Evolutionary conservation across 768 basidiomycete species (phyloP).

Genomic region (Hericium erinaceus): DNA sequence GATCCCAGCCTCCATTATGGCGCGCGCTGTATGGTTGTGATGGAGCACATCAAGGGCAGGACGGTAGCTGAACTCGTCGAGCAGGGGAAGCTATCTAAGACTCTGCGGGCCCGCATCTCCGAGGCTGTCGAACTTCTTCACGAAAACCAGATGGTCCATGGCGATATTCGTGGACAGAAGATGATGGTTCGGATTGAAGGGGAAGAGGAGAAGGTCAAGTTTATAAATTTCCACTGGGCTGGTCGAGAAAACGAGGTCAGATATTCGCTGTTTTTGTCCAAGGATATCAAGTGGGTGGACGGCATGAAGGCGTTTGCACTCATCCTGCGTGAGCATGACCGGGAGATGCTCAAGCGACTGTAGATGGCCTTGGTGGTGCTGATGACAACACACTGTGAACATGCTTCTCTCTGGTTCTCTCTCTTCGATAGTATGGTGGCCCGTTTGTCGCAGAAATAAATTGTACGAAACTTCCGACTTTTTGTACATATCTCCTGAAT

Average conservation of each 20-base stretch:
- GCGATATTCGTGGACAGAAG: constrained; percentile 28
- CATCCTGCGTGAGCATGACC: too few species aligned
- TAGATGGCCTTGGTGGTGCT: too few species aligned
- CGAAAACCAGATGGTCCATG: constrained; percentile 25
- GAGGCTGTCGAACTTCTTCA: constrained; percentile 20
- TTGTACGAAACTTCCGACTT: too few species aligned
- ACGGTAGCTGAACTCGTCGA: background rate
- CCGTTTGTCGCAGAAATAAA: too few species aligned
- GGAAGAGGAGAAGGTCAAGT: constrained; percentile 2
- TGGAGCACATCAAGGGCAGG: constrained; percentile 25
- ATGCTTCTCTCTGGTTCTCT: too few species aligned
- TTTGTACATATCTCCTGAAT: too few species aligned
- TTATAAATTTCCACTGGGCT: constrained; percentile 33
- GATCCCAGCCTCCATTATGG: background rate
- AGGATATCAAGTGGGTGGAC: too few species aligned
- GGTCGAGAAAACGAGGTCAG: constrained; percentile 17
- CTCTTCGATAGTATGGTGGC: too few species aligned
- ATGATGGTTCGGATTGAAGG: constrained; percentile 18
- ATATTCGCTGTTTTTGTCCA: constrained; percentile 7
- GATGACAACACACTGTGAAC: too few species aligned
- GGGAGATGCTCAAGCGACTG: too few species aligned
- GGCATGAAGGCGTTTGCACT: too few species aligned
- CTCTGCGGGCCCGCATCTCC: constrained; percentile 16
- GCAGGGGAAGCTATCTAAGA: background rate
- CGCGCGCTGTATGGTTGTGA: constrained; percentile 27